Percentiles rank a stretch among this genome's conserved stretches.
Evolutionary conservation across 75 land plant species (phyloP).

Genomic region (Pinus taeda): DNA sequence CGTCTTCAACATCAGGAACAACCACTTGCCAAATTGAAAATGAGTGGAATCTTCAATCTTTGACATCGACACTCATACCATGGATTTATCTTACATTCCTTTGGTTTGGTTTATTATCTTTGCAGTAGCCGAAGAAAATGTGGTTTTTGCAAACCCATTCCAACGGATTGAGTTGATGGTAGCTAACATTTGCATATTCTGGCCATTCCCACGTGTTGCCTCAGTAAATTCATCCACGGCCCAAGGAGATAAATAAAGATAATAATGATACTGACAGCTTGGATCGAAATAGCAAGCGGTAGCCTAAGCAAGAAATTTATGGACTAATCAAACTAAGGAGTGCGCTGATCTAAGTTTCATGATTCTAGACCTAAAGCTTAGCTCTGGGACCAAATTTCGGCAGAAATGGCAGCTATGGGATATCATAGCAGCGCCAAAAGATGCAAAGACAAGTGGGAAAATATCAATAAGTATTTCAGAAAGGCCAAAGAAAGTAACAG

Average conservation of each 20-base stretch:
- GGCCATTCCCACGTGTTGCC: not conserved
- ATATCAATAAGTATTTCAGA: constrained; percentile 86
- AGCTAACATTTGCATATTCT: too few relatives aligned
- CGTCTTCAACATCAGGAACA: too few relatives aligned
- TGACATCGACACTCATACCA: too few relatives aligned
- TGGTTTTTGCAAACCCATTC: too few relatives aligned
- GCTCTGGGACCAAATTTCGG: constrained; percentile 75
- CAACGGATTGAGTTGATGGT: too few relatives aligned
- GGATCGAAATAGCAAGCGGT: constrained; percentile 32
- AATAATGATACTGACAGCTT: not conserved
- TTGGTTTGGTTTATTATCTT: too few relatives aligned
- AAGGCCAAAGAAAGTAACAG: constrained; percentile 45
- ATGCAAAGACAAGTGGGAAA: constrained; percentile 94
- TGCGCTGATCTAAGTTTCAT: constrained; percentile 32
- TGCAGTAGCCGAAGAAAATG: too few relatives aligned
- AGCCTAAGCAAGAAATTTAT: constrained; percentile 72
- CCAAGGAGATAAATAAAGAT: not conserved
- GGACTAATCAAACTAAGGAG: constrained; percentile 59
- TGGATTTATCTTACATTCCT: too few relatives aligned
- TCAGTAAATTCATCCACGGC: not conserved
- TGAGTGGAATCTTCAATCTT: too few relatives aligned
- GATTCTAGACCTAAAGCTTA: constrained; percentile 49
- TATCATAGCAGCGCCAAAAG: constrained; percentile 55
- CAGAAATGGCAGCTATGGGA: constrained; percentile 49
- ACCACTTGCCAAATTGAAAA: too few relatives aligned